phyloP scores from a whole-genome alignment of 352 stramenopile species.

The Phytopythium boreale region DNA sequence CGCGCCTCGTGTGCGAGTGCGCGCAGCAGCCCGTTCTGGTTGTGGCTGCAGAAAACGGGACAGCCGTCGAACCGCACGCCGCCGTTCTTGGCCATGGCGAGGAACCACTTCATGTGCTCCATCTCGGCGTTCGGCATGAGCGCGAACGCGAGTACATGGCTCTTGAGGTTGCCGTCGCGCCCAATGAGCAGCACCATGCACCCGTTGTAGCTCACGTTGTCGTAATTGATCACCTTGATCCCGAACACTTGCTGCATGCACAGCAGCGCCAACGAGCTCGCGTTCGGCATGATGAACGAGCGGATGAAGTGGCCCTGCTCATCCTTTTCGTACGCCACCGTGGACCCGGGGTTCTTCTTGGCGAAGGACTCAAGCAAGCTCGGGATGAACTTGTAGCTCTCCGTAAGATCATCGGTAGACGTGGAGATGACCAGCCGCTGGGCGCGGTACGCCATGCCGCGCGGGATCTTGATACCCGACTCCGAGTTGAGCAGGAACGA shows the following conservation, averaged over 20 bases:
- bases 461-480: conserved; percentile 61
- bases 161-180: conserved; percentile 66
- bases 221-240: conserved; percentile 70
- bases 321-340: conserved; percentile 59
- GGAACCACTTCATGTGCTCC: conserved; percentile 78
- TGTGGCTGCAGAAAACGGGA: conserved; percentile 59
- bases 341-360: conserved; percentile 69
- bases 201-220: conserved; percentile 67
- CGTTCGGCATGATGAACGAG: conserved; percentile 65
- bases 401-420: conserved; percentile 69
- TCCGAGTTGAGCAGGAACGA: conserved; percentile 69
- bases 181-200: conserved; percentile 57
- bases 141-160: conserved; percentile 67
- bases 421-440: conserved; percentile 61
- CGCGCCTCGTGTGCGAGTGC: conserved; percentile 48
- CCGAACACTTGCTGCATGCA: conserved; percentile 67
- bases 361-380: conserved; percentile 67
- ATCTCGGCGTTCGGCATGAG: conserved; percentile 60
- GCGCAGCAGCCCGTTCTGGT: conserved; percentile 52
- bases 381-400: conserved; percentile 84
- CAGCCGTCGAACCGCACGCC: conserved; percentile 46
- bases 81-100: conserved; percentile 45
- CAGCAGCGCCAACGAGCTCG: conserved; percentile 37
- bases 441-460: conserved; percentile 69
- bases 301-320: conserved; percentile 62